Conservation (phyloP, 805 yeast species). For the Tetrapisispora arboricola region DNA sequence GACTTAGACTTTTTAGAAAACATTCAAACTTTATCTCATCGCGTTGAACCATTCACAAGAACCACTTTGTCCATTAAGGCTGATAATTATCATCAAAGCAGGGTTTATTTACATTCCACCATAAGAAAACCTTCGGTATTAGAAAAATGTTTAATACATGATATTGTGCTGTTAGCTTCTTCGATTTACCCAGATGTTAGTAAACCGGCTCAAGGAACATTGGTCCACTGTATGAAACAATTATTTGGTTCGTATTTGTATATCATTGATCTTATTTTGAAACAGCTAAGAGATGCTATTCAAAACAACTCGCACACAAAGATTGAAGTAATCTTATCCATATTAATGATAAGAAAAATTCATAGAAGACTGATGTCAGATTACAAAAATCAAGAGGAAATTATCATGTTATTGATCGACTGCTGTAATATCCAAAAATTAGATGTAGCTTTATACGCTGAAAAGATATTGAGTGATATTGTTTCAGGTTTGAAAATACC, state of each 20-base stretch:
- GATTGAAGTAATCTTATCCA: slow-evolving; percentile 52
- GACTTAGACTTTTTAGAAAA: slow-evolving; percentile 46
- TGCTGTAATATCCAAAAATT: slow-evolving; percentile 48
- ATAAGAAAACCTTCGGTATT: slow-evolving; percentile 56
- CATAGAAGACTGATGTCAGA: slow-evolving; percentile 50
- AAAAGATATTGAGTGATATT: slow-evolving; percentile 36
- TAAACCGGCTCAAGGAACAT: slow-evolving; percentile 53
- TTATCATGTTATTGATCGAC: slow-evolving; percentile 40
- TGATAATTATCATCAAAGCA: slow-evolving; percentile 60
- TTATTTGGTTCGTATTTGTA: slow-evolving; percentile 51
- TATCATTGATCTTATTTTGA: slow-evolving; percentile 35
- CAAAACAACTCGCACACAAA: slow-evolving; percentile 39
- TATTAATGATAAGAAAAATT: slow-evolving; percentile 48
- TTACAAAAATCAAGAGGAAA: slow-evolving; percentile 37
- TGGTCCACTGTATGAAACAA: slow-evolving; percentile 58
- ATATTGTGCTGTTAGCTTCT: slow-evolving; percentile 50
- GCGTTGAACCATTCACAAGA: slow-evolving; percentile 64
- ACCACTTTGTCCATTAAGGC: slow-evolving; percentile 62
- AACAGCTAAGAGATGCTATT: slow-evolving; percentile 40
- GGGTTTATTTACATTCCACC: slow-evolving; percentile 60
- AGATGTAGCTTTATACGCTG: slow-evolving; percentile 44
- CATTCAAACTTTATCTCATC: slow-evolving; percentile 50
- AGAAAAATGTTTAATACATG: slow-evolving; percentile 52
- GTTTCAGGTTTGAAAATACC: slow-evolving; percentile 39
- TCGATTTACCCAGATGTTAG: slow-evolving; percentile 61